Conservation (phyloP, 306 rosid species). For the Medicago ruthenica region DNA sequence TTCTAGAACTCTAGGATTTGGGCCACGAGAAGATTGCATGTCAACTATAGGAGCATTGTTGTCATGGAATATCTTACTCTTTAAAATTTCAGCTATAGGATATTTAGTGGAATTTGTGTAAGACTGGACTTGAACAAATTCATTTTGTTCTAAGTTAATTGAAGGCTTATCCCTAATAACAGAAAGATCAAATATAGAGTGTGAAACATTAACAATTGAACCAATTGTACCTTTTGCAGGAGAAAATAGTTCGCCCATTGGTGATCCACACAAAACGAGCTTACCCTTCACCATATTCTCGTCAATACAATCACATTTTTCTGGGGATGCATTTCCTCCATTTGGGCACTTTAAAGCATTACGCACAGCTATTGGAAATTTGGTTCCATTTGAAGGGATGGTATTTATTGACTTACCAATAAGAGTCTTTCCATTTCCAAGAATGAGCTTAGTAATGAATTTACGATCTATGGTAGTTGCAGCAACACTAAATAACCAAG, state of each 20-base stretch:
- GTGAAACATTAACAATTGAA: not conserved
- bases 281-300: not conserved
- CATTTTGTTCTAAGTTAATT: not conserved
- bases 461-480: too few relatives aligned
- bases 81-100: not conserved
- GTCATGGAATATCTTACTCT: not conserved
- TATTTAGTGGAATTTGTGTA: not conserved
- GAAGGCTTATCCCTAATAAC: not conserved
- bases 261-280: not conserved
- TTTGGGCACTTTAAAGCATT: not conserved
- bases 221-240: not conserved
- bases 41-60: not conserved
- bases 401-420: too few relatives aligned
- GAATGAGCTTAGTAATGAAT: too few relatives aligned
- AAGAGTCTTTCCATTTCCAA: too few relatives aligned
- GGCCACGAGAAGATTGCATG: not conserved
- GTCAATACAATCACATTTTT: not conserved
- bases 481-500: too few relatives aligned
- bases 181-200: not conserved
- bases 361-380: too few relatives aligned
- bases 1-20: not conserved
- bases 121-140: not conserved
- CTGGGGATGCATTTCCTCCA: not conserved
- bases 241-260: fast-evolving
- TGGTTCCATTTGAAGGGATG: too few relatives aligned